These are phyloP conservation scores for Phoma sp. DNA, from an alignment of 2,329 filamentous ascomycete genomes.

Conservation along the genomic window DNA sequence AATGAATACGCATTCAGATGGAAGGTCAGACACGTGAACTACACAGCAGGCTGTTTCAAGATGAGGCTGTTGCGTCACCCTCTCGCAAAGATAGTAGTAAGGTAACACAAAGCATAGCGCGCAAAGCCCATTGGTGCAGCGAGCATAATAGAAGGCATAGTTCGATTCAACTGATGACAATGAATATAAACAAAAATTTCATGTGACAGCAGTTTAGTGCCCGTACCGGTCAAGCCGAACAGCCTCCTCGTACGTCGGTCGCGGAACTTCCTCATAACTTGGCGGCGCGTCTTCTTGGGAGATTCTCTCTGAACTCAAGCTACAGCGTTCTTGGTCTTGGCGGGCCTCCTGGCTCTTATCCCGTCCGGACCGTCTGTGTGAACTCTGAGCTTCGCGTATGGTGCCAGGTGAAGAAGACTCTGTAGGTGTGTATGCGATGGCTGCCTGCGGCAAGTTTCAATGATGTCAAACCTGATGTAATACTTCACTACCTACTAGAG, in stretches of 20 bases:
- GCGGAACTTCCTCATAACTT: slow-evolving; percentile 20
- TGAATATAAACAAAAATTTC: no score
- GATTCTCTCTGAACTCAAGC: slow-evolving; percentile 19
- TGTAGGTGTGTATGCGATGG: slow-evolving; percentile 9
- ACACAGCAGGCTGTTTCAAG: no score
- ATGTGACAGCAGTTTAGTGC: background rate
- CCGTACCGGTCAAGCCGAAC: background rate
- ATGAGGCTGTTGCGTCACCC: no score
- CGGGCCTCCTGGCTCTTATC: slow-evolving; percentile 22
- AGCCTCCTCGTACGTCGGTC: slow-evolving; percentile 15
- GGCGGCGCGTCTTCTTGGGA: slow-evolving; percentile 19
- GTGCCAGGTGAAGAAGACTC: slow-evolving; percentile 13
- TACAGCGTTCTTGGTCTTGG: slow-evolving; percentile 16
- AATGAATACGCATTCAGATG: background rate
- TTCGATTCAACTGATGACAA: no score
- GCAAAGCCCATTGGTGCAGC: no score
- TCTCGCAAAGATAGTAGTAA: no score
- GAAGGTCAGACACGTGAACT: no score
- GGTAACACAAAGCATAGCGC: no score
- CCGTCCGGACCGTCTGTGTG: background rate
- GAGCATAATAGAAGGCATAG: no score
- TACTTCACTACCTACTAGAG: slow-evolving; percentile 16
- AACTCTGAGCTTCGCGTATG: background rate
- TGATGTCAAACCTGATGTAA: background rate
- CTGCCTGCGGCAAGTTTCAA: slow-evolving; percentile 13